Base-by-base conservation (phyloP, 164 flowering plant species). In the Nymphaea thermarum region DNA sequence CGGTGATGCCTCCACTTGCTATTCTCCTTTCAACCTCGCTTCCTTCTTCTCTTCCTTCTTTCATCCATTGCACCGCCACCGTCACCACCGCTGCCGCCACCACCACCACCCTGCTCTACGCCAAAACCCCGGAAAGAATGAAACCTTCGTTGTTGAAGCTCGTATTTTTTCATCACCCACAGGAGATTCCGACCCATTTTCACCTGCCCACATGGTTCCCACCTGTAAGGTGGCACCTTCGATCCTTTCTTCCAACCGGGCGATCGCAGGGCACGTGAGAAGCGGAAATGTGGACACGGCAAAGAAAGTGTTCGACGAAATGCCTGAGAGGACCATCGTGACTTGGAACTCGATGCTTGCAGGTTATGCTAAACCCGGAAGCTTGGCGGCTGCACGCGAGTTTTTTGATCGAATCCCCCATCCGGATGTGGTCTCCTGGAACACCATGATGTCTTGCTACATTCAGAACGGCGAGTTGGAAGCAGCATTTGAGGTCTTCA, bases 341-440 rank as follows among this genome's bases (percentile, higher is more conserved):
- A 70, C 75, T 42, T 74, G 71, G 79, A 79, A 82, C 64, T 71
- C 81, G 15, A 76, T 80, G 76, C 73, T 82, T 51, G 69, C 65
- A 44, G 83, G 86, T 11, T 77, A 67, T 73, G 77, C 74, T 44
- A 73, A 65, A 47, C 36, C 53, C 3, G 77, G 75, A 42, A 64
- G 74, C 42, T 55, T 77, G 61, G 65, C 53, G 18, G 53, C 59
- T n/a, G 80, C 77, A 55, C 55, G 65, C 55, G 17, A 12, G 18
- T 70, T 74, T 59, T 78, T 78, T 36, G 61, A 70, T 3, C 43
- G 36, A 59, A 74, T 78, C 67, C 74, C 78, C 12, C 42, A 69
- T 43, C 75, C 66, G 60, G 80, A 78, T 45, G 59, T 66, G 3
- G 74, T 73, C 3, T 70, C 78, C 42, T 75, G 76, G 76, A 75